Percentiles rank a stretch among this genome's conserved stretches.
Evolutionary conservation across 2,329 filamentous ascomycete species (phyloP).

Genomic region (Pleoardoris graminearum): DNA sequence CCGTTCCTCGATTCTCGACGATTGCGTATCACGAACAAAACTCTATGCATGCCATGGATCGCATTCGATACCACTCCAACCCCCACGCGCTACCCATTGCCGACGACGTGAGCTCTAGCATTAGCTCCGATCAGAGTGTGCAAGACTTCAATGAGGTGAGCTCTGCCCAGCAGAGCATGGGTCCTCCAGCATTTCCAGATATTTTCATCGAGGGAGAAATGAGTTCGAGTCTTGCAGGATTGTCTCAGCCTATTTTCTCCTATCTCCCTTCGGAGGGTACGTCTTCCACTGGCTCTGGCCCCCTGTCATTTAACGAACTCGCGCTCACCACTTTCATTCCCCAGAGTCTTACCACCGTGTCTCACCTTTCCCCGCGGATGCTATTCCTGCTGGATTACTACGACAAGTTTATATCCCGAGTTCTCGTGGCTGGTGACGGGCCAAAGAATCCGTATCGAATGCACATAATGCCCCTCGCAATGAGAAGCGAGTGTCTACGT

Average conservation of each 20-base stretch:
- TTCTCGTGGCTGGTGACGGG: slow-evolving; percentile 88
- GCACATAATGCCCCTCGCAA: slow-evolving; percentile 77
- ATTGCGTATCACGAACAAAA: slow-evolving; percentile 39
- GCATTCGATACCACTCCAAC: slow-evolving; percentile 39
- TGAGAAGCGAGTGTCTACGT: slow-evolving; percentile 79
- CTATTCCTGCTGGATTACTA: slow-evolving; percentile 93
- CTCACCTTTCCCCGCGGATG: slow-evolving; percentile 71
- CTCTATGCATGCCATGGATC: slow-evolving; percentile 45
- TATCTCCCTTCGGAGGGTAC: slow-evolving; percentile 48
- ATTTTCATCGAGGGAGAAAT: slow-evolving; percentile 46
- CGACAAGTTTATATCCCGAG: slow-evolving; percentile 86
- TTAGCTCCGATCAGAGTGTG: slow-evolving; percentile 52
- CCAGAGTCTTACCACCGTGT: slow-evolving; percentile 56
- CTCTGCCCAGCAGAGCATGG: slow-evolving; percentile 40
- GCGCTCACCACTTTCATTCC: slow-evolving; percentile 47
- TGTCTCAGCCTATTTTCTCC: slow-evolving; percentile 43
- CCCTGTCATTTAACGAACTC: slow-evolving; percentile 43
- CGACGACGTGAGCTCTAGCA: slow-evolving; percentile 51
- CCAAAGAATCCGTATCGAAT: slow-evolving; percentile 80
- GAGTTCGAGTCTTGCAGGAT: slow-evolving; percentile 43
- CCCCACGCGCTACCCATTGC: slow-evolving; percentile 43
- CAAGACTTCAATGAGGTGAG: slow-evolving; percentile 49
- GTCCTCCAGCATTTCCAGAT: slow-evolving; percentile 43
- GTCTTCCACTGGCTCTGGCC: slow-evolving; percentile 46
- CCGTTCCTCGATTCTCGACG: slow-evolving; percentile 30